Conservation (phyloP, 2,329 filamentous ascomycete species). For the Trichoderma arundinaceum region DNA sequence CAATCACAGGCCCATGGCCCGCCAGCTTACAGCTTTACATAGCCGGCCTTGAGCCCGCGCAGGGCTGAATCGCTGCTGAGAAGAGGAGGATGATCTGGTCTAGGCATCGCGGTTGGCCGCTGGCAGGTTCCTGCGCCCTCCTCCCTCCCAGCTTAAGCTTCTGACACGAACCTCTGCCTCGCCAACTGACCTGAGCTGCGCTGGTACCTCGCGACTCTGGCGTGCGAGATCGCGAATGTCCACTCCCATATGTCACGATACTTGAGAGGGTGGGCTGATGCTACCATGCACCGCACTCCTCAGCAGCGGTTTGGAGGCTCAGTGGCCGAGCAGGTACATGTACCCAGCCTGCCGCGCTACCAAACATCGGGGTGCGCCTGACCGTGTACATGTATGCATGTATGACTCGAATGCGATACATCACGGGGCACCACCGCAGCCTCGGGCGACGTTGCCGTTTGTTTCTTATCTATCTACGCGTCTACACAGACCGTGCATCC, state of each 20-base stretch:
- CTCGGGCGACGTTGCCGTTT: not conserved
- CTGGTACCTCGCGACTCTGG: too few species aligned
- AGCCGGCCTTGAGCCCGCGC: not conserved
- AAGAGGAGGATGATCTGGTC: constrained; percentile 1
- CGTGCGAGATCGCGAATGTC: constrained; percentile 8
- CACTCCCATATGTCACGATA: constrained; percentile 18
- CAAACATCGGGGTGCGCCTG: constrained; percentile 18
- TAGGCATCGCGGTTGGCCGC: not conserved
- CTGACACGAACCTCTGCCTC: not conserved
- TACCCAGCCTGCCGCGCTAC: not conserved
- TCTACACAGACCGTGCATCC: too few species aligned
- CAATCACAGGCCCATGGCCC: constrained; percentile 5
- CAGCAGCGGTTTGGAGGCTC: not conserved
- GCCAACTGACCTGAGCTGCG: not conserved
- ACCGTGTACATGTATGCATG: constrained; percentile 25
- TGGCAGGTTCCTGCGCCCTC: not conserved
- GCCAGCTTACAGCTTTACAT: constrained; percentile 12
- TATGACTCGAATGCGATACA: constrained; percentile 24
- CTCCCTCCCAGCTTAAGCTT: not conserved
- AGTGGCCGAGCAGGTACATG: not conserved
- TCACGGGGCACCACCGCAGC: constrained; percentile 15
- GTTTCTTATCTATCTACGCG: not conserved
- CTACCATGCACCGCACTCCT: constrained; percentile 2
- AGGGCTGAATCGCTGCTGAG: constrained; percentile 19
- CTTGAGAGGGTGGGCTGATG: constrained; percentile 21